These are phyloP conservation scores for Aspergillus uvarum DNA, from an alignment of 2,329 filamentous ascomycete species.

Conservation along the genomic window DNA sequence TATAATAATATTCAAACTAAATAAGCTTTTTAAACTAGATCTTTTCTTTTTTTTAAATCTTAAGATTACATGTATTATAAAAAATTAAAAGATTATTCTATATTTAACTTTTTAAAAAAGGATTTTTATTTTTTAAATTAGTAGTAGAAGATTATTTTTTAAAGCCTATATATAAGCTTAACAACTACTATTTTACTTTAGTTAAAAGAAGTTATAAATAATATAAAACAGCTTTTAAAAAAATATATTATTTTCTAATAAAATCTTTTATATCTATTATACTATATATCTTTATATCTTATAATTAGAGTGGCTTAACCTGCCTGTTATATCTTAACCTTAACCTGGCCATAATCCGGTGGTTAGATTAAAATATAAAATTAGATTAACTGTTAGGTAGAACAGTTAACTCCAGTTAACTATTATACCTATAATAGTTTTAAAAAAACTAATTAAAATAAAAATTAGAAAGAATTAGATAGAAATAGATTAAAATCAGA, in stretches of 20 bases:
- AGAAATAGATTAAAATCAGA: no score
- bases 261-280: no score
- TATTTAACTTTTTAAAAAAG: background rate
- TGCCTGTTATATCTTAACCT: no score
- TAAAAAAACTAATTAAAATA: no score
- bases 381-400: no score
- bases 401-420: no score
- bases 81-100: background rate
- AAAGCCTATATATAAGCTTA: background rate
- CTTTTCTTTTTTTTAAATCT: background rate
- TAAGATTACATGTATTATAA: background rate
- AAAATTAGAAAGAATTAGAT: no score
- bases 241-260: background rate
- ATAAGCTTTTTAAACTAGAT: background rate
- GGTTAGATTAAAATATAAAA: no score
- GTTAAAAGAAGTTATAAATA: background rate
- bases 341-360: no score
- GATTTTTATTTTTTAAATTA: background rate
- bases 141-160: background rate
- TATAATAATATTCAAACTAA: background rate
- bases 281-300: no score
- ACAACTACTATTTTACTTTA: background rate
- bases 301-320: no score
- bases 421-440: no score
- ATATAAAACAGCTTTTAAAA: background rate